phyloP scores from a whole-genome alignment of 2,329 filamentous ascomycete species.

The Cadophora malorum region DNA sequence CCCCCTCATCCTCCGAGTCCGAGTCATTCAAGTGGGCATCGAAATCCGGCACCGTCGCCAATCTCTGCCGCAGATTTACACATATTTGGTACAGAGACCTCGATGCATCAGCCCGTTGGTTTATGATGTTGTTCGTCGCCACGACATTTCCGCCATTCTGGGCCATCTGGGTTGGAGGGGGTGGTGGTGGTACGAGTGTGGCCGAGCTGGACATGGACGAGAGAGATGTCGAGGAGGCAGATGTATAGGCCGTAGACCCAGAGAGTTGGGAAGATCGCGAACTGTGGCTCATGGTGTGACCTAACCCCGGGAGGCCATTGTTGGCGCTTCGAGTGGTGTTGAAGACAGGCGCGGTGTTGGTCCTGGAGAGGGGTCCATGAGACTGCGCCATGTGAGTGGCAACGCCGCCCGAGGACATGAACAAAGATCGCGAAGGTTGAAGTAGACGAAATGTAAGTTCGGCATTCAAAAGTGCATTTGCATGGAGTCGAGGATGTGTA shows the following conservation, averaged over 20 bases:
- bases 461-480: slow-evolving; percentile 24
- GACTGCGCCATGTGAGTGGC: slow-evolving; percentile 42
- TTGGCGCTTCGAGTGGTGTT: slow-evolving; percentile 30
- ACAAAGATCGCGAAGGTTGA: slow-evolving; percentile 23
- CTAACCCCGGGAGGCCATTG: slow-evolving; percentile 36
- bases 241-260: slow-evolving; percentile 61
- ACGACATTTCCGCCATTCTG: slow-evolving; percentile 66
- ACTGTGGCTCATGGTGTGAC: slow-evolving; percentile 45
- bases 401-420: slow-evolving; percentile 43
- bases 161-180: slow-evolving; percentile 44
- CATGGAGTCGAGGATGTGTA: not conserved
- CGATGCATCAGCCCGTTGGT: slow-evolving; percentile 91
- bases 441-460: not conserved
- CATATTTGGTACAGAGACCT: slow-evolving; percentile 96
- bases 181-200: slow-evolving; percentile 46
- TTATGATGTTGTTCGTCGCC: slow-evolving; percentile 93
- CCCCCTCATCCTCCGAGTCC: slow-evolving; percentile 69
- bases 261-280: slow-evolving; percentile 67
- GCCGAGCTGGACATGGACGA: slow-evolving; percentile 43
- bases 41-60: slow-evolving; percentile 85
- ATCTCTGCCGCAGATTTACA: slow-evolving; percentile 79
- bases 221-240: slow-evolving; percentile 45
- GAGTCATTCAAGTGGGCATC: slow-evolving; percentile 76
- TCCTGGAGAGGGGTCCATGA: slow-evolving; percentile 44
- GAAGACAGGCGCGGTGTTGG: slow-evolving; percentile 44